Percentiles rank a stretch among this genome's conserved stretches.
Conservation (phyloP, 139 green algal species). For the Penium margaritaceum region DNA sequence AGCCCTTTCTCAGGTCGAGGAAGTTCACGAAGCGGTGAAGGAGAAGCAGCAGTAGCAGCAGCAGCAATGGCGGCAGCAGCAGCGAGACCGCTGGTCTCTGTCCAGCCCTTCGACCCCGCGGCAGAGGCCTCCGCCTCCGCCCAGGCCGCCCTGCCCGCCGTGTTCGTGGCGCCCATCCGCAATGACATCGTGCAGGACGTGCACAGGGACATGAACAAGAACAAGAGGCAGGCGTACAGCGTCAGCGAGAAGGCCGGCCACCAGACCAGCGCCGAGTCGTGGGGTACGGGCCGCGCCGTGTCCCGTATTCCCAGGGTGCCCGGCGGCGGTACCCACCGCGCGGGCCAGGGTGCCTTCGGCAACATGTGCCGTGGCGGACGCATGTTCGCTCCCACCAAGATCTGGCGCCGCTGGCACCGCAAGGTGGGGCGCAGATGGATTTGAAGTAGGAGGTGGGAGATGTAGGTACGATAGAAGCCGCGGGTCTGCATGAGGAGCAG, state of each 20-base stretch:
- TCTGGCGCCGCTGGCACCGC: slow-evolving; percentile 92
- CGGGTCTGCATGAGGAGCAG: no score
- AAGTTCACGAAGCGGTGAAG: no score
- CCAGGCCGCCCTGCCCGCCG: slow-evolving; percentile 74
- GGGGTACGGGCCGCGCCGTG: slow-evolving; percentile 95
- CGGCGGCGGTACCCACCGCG: slow-evolving; percentile 87
- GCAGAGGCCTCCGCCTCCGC: slow-evolving; percentile 40
- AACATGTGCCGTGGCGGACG: slow-evolving; percentile 98
- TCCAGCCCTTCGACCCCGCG: slow-evolving; percentile 70
- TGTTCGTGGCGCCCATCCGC: slow-evolving; percentile 84
- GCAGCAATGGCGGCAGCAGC: slow-evolving; percentile 30
- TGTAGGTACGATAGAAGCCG: no score
- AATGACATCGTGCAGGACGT: slow-evolving; percentile 80
- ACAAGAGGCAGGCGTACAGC: slow-evolving; percentile 92
- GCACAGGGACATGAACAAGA: slow-evolving; percentile 93
- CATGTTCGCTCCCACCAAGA: slow-evolving; percentile 97
- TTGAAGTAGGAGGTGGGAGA: no score
- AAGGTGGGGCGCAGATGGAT: no score
- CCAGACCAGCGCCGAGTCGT: slow-evolving; percentile 96
- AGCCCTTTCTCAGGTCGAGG: no score
- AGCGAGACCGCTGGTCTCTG: slow-evolving; percentile 74
- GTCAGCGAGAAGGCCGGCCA: slow-evolving; percentile 83
- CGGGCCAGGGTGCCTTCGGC: slow-evolving; percentile 95
- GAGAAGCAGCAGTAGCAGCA: not conserved
- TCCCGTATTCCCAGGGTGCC: slow-evolving; percentile 99